Evolutionary conservation across 2,329 filamentous ascomycete genomes (phyloP).

Genomic region (Penicillium glabrum): DNA sequence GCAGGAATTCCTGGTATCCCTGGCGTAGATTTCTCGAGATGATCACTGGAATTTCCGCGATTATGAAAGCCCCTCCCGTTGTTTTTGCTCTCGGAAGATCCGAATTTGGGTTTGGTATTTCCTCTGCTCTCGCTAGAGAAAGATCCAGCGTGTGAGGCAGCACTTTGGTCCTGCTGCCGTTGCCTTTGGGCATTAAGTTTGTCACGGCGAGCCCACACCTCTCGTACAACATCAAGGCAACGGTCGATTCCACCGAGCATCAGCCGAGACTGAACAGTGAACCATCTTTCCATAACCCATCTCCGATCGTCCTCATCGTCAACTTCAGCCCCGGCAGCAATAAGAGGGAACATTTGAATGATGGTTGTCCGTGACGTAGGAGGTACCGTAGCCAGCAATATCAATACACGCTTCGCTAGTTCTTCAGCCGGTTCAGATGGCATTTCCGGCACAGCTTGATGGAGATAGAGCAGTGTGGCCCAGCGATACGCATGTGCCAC

Average conservation of each 20-base stretch:
- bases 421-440: conserved; percentile 58
- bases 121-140: conserved; percentile 6
- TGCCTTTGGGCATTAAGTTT: conserved; percentile 46
- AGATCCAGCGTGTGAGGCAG: neutral
- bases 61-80: conserved; percentile 6
- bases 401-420: conserved; percentile 62
- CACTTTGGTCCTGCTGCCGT: neutral
- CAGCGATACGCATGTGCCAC: conserved; percentile 68
- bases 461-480: conserved; percentile 65
- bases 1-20: conserved; percentile 9
- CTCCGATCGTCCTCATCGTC: conserved; percentile 58
- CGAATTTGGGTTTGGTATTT: neutral
- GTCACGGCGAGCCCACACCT: conserved; percentile 67
- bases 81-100: neutral
- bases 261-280: conserved; percentile 59
- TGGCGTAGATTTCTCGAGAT: conserved; percentile 20
- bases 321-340: conserved; percentile 67
- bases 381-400: conserved; percentile 63
- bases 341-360: conserved; percentile 68
- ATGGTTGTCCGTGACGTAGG: conserved; percentile 63
- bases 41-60: conserved; percentile 24
- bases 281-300: conserved; percentile 66
- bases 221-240: conserved; percentile 63
- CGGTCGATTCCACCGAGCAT: conserved; percentile 68
- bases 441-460: conserved; percentile 68